phyloP scores from a whole-genome alignment of 306 rosid species.

The Quercus agrifolia region DNA sequence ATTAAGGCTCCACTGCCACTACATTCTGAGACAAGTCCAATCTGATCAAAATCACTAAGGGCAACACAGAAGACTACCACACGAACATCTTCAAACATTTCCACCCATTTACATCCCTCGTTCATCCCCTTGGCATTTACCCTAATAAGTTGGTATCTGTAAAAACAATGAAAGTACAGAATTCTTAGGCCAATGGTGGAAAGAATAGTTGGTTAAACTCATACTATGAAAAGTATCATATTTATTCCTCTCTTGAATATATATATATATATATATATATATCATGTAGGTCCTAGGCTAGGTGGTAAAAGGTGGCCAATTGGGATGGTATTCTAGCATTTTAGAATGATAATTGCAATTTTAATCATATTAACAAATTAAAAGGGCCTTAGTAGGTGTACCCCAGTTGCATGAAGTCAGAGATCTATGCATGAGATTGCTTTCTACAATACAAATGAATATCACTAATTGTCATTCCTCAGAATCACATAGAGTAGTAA shows the following conservation, averaged over 20 bases:
- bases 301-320: not conserved
- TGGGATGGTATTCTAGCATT: not conserved
- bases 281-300: not conserved
- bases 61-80: constrained; percentile 78
- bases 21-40: constrained; percentile 57
- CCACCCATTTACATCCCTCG: constrained; percentile 98
- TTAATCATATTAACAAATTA: not conserved
- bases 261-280: not conserved
- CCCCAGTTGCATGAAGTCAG: not conserved
- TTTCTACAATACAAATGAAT: not conserved
- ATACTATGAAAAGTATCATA: not conserved
- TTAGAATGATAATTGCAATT: not conserved
- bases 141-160: constrained; percentile 93
- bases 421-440: not conserved
- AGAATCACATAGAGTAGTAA: not conserved
- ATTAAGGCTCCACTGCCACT: constrained; percentile 70
- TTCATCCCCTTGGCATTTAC: constrained; percentile 94
- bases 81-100: constrained; percentile 96
- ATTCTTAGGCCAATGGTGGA: not conserved
- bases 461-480: not conserved
- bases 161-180: constrained; percentile 1
- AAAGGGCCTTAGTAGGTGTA: not conserved
- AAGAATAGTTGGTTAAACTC: not conserved
- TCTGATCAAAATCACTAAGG: constrained; percentile 81
- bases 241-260: not conserved